Evolutionary conservation across 2,329 filamentous ascomycete species (phyloP), one percentile per base, ranked within the genome.

Genomic region (Botryosphaeria dothidea): DNA sequence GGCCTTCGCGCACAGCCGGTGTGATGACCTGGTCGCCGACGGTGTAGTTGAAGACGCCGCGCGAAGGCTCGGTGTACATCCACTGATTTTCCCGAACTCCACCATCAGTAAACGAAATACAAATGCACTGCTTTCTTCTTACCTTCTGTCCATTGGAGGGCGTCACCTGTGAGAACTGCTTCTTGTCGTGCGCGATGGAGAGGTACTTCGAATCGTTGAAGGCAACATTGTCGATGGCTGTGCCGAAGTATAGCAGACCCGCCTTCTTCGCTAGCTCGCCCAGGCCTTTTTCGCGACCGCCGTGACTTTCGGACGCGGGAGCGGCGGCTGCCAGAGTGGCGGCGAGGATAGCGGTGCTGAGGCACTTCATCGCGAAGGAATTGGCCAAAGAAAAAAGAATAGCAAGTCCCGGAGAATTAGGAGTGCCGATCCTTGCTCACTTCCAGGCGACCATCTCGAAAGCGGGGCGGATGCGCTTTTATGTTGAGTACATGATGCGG

Each of bases 131-230:
- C 11, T 5, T 34, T 34, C 31, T 34, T 13, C 11, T 19, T 63
- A 76, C 77, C 72, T 86, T 86, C 73, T 87, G 84, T 2, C 83
- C 82, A 72, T 91, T 91, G 56, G 84, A 85, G 0, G 88, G 86
- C 0, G 88, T 89, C 27, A 89, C 81, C 73, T 88, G 84, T 34
- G 88, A 88, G 70, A 90, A 90, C 71, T 89, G 86, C 52, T 79
- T 77, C 7, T 71, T 77, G 73, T 88, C 78, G 67, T 81, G 81
- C 46, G 88, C 78, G 66, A 89, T 85, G 21, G 77, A 73, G 19
- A 82, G 76, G 74, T 90, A 91, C 29, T 80, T 70, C 13, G 76
- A 71, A 74, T 90, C 85, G 49, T 77, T 79, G 38, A 86, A 73
- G 67, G 85, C 83, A 2, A 74, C 72, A 45, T 83, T 84, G 72